phyloP scores from a whole-genome alignment of 139 green algal species.

The Chlamydomonas asymmetrica region DNA sequence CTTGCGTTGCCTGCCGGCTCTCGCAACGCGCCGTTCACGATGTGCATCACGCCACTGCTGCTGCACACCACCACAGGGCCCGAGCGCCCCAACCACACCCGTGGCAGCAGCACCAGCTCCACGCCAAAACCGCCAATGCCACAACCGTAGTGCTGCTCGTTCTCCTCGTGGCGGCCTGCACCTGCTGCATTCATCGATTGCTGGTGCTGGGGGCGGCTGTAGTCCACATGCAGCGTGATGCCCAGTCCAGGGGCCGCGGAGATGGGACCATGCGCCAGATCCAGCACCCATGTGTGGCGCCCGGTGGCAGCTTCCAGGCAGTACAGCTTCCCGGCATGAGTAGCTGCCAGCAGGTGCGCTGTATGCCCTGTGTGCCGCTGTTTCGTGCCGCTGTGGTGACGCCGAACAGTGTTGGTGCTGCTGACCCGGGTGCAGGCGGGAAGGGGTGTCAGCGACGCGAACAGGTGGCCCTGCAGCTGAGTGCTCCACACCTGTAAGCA shows the following conservation, averaged over 20 bases:
- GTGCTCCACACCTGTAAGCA: not conserved
- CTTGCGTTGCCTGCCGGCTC: no score
- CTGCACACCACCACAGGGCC: not conserved
- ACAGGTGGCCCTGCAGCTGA: constrained; percentile 12
- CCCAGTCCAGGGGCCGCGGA: not conserved
- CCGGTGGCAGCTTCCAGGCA: not conserved
- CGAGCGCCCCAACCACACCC: not conserved
- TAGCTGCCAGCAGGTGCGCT: not conserved
- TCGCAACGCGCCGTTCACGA: no score
- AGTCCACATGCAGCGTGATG: not conserved
- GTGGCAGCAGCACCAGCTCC: not conserved
- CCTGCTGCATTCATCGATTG: not conserved
- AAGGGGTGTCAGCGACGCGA: constrained; percentile 3
- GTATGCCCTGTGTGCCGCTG: not conserved
- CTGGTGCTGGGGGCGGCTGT: no score
- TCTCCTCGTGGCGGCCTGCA: not conserved
- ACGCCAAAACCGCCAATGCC: not conserved
- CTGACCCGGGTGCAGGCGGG: not conserved
- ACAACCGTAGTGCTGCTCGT: not conserved
- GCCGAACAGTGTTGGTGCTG: not conserved
- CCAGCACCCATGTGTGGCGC: not conserved
- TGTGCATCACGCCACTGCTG: no score
- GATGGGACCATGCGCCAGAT: constrained; percentile 14
- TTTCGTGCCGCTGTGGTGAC: not conserved
- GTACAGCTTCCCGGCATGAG: constrained; percentile 22